Conservation (phyloP, 164 flowering plant genomes). For the Stephania japonica region DNA sequence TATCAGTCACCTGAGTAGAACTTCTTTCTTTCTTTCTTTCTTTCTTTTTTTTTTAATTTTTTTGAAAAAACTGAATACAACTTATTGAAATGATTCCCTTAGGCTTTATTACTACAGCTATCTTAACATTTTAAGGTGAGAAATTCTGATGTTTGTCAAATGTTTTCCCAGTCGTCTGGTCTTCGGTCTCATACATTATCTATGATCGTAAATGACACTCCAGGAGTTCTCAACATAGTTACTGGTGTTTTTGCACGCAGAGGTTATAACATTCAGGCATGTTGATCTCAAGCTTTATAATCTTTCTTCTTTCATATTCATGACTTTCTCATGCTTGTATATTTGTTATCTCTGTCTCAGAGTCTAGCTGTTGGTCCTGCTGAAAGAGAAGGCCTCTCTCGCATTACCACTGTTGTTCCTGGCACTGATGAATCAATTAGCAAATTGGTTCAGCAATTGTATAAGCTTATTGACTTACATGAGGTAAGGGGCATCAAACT, state of each 20-base stretch:
- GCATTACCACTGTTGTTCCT: constrained; percentile 96
- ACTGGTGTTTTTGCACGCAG: constrained; percentile 90
- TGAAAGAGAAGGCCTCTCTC: constrained; percentile 79
- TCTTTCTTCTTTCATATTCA: neutral
- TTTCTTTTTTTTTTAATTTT: no score
- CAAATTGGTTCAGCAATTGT: constrained; percentile 85
- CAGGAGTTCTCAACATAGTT: constrained; percentile 90
- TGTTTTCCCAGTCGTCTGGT: constrained; percentile 60
- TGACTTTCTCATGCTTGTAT: constrained; percentile 1
- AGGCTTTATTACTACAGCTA: neutral
- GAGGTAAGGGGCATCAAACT: constrained; percentile 40
- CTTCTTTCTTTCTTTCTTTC: no score
- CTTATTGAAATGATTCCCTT: neutral
- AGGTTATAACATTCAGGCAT: constrained; percentile 94
- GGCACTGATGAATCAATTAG: constrained; percentile 87
- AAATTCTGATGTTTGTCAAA: constrained; percentile 5
- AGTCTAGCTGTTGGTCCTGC: constrained; percentile 97
- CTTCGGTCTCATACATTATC: constrained; percentile 87
- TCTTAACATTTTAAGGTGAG: neutral
- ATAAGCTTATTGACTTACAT: constrained; percentile 74
- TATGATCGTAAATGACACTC: constrained; percentile 75
- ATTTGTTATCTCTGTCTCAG: constrained; percentile 30
- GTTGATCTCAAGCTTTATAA: neutral
- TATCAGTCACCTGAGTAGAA: neutral
- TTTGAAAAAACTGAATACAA: no score